Base-by-base conservation (phyloP, 2,329 filamentous ascomycete species). In the Verticillium tricorpus region DNA sequence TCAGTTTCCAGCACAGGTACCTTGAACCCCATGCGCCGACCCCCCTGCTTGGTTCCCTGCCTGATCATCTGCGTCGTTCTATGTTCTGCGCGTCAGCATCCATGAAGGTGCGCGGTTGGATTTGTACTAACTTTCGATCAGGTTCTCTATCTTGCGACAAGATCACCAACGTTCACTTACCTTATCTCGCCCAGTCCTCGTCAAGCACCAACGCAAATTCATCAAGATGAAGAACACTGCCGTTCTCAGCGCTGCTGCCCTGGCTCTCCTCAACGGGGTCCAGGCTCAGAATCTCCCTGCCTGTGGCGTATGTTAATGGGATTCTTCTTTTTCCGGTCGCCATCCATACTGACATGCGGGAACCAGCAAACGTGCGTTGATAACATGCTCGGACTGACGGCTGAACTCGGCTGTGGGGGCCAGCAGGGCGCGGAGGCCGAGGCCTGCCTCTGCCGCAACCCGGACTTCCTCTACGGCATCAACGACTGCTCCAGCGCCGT, bases 251-350 rank as follows among this genome's bases (percentile, higher is more conserved):
- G 67, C 80, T 68, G 75, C 76, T 71, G 70, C 76, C 66, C 69
- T 80, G 61, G 76, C 75, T 65, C 73, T 76, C 57, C 69, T 76
- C 50, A 76, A 69, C 64, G 72, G 72, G 19, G 80, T 77, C 50
- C 59, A 83, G 70, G 69, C 71, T 62, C 71, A 45, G 34, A 22
- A 73, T 61, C 79, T 85, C 58, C 77, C 82, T 37, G 62, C 70
- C 19, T 87, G 84, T 68, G 83, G 78, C 72, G 84, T 86, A 81
- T 78, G 83, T 59, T 40, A 57, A 50, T 59, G 52, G 35, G 40
- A 32, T 39, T 12, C 62, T 17, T 60, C 5, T 50, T 34, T 25
- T 22, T n/a, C n/a, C 17, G n/a, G 35, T 54, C 59, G 56, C 32
- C 58, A 34, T 50, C 28, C 25, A 2, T 7, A 12, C 65, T 71